Evolutionary conservation across 768 basidiomycete species (phyloP), one percentile per base, ranked within the genome.

Genomic region (Polyporus arcularius): DNA sequence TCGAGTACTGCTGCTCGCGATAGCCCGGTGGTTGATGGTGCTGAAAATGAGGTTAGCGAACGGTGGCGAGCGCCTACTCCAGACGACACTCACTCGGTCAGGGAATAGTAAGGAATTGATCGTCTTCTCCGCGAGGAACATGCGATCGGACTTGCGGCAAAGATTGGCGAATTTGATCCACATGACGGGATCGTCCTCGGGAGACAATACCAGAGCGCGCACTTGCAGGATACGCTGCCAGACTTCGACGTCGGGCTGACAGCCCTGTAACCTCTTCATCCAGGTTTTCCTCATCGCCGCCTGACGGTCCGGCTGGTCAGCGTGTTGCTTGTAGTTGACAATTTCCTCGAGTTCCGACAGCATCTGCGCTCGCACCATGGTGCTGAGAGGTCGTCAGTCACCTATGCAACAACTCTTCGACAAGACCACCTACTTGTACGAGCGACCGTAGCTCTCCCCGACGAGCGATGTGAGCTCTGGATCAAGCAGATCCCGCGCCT

Each of bases 131-230:
- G 96, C 96, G 52, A 99, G 78, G n/a, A 84, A 83, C 85, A 98
- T 92, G 5, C 97, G 87, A 52, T 96, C 94, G 16, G 86, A 91
- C 75, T 96, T 96, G 53, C 97, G 92, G 71, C 97, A 98, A 1
- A 98, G 79, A 68, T 99, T 98, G 2, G 96, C 94, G 70, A 99
- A 98, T 75, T 97, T 95, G 75, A 99, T 97, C 95, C 96, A 98
- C 87, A 97, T 98, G 48, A 91, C 85, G 46, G 92, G 93, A 71
- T 98, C 95, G 63, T 97, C 94, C 64, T 92, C 92, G 0, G 97
- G 96, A 46, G 86, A 91, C 30, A 98, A 80, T 21, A 99, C 95
- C 54, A 98, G 81, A 0, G 96, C 94, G 55, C 97, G 85, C 51
- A 99, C 94, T 79, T 98, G 96, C 9, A 99, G 79, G 55, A 98